These are phyloP conservation scores for Lentinula guzmanii DNA, from an alignment of 768 basidiomycete genomes.

Conservation along the genomic window DNA sequence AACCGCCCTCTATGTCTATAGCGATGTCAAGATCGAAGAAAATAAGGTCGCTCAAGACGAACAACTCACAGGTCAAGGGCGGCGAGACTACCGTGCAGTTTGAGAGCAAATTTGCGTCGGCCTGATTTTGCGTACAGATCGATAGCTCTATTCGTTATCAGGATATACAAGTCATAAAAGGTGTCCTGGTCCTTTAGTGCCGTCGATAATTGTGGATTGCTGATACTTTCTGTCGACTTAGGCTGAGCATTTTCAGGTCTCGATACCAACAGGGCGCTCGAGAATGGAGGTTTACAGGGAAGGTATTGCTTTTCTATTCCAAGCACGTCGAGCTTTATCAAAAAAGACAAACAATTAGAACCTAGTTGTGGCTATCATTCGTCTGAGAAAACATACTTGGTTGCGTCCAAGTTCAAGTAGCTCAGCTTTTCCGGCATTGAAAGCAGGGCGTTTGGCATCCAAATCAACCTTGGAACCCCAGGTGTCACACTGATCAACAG, in stretches of 20 bases:
- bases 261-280: constrained; percentile 32
- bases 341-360: not conserved
- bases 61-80: constrained; percentile 81
- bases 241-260: constrained; percentile 14
- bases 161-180: constrained; percentile 77
- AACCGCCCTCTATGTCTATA: constrained; percentile 63
- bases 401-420: constrained; percentile 81
- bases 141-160: constrained; percentile 74
- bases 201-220: constrained; percentile 52
- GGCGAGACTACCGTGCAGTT: constrained; percentile 80
- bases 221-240: constrained; percentile 34
- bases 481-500: constrained; percentile 70
- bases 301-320: constrained; percentile 72
- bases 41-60: not conserved
- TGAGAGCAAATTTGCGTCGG: constrained; percentile 79
- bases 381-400: constrained; percentile 49
- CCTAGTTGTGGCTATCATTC: not conserved
- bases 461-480: constrained; percentile 55
- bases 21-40: not conserved
- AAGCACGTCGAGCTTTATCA: constrained; percentile 70
- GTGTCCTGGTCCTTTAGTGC: constrained; percentile 47
- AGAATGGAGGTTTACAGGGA: constrained; percentile 69
- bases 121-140: constrained; percentile 81
- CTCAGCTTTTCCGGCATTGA: constrained; percentile 82
- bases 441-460: constrained; percentile 41